These are phyloP conservation scores for Edaphochlamys debaryana DNA, from an alignment of 139 green algal genomes.

Conservation along the genomic window DNA sequence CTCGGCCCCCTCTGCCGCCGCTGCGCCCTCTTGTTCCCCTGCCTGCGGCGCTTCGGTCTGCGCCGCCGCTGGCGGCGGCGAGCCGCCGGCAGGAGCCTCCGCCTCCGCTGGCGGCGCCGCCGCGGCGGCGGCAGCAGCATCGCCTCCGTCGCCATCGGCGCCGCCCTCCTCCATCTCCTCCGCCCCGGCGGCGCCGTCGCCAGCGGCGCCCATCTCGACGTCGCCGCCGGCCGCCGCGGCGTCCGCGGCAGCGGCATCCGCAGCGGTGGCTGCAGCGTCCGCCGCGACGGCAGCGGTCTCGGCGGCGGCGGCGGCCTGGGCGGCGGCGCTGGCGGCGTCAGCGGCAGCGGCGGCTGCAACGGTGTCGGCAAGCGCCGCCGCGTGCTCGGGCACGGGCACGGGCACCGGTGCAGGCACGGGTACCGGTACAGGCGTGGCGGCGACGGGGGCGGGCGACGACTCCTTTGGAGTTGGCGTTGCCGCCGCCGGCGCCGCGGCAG, in stretches of 20 bases:
- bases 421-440: background rate
- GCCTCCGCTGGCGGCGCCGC: background rate
- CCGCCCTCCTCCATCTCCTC: background rate
- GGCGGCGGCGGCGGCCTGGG: background rate
- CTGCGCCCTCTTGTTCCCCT: too few species aligned
- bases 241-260: background rate
- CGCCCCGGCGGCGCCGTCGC: background rate
- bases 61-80: background rate
- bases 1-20: too few species aligned
- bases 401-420: background rate
- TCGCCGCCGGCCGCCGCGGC: background rate
- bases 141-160: too few species aligned
- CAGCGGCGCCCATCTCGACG: background rate
- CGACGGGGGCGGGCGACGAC: too few species aligned
- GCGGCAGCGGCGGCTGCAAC: too few species aligned
- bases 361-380: background rate
- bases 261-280: background rate
- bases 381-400: background rate
- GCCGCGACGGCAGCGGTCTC: background rate
- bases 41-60: too few species aligned
- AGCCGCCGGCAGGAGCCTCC: background rate
- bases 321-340: background rate
- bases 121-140: background rate
- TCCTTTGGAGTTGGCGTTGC: too few species aligned
- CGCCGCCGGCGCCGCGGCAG: background rate